phyloP scores from a whole-genome alignment of 352 stramenopile species.

The Aphanomyces cochlioides region DNA sequence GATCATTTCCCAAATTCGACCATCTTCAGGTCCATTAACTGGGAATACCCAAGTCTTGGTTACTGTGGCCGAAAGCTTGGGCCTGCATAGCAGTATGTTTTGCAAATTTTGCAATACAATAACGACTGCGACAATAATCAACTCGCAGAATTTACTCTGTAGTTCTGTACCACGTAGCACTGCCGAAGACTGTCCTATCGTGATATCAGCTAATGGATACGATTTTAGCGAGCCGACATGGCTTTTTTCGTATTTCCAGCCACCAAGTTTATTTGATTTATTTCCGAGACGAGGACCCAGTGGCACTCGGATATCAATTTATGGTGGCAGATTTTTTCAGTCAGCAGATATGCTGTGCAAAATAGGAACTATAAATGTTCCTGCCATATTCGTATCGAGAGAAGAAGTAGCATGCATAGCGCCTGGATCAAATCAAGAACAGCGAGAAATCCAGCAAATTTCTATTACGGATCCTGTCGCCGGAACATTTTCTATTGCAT shows the following conservation, averaged over 20 bases:
- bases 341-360: conserved; percentile 34
- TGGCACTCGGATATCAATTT: conserved; percentile 31
- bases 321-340: conserved; percentile 34
- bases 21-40: conserved; percentile 28
- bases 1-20: conserved; percentile 32
- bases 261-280: neutral
- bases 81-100: conserved; percentile 30
- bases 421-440: conserved; percentile 17
- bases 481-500: conserved; percentile 7
- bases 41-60: conserved; percentile 33
- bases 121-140: conserved; percentile 29
- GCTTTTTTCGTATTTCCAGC: conserved; percentile 32
- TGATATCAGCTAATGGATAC: conserved; percentile 43
- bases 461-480: conserved; percentile 30
- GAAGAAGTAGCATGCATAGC: conserved; percentile 37
- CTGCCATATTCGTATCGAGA: conserved; percentile 33
- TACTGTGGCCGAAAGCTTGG: conserved; percentile 32
- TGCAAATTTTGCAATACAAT: conserved; percentile 42
- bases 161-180: conserved; percentile 15
- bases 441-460: conserved; percentile 44
- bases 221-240: conserved; percentile 45
- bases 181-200: conserved; percentile 33
- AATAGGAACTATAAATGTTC: conserved; percentile 36
- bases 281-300: conserved; percentile 27
- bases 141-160: conserved; percentile 30